Base-by-base conservation (phyloP, 306 rosid species). In the Coriaria nepalensis region DNA sequence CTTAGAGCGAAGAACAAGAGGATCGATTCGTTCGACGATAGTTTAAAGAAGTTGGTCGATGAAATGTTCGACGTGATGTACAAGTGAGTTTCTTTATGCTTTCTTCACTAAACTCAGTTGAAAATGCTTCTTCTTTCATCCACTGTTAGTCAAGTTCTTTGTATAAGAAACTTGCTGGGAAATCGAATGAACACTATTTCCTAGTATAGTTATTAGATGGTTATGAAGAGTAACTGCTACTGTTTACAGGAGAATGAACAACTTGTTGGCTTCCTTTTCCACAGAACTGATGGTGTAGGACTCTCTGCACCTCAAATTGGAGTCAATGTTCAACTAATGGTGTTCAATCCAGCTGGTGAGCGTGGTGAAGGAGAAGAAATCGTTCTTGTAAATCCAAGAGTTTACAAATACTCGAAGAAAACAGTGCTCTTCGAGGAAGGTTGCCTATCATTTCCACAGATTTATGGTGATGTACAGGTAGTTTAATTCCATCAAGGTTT, bases 241-340 rank as follows among this genome's bases (percentile, higher is more conserved):
- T 37, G 64, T 77, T 59, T 52, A 57, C 70, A 68, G 62, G 75
- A 68, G 47, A 68, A 65, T 68, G 69, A 64, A 75, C 60, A 59
- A 37, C 50, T 60, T 61, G 54, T 71, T 73, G 72, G 62, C 63
- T 75, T 78, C 61, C 67, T 68, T 75, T 61, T 72, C 59, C 47
- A 33, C 86, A 88, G 95, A 70, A 90, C 97, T 40, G 87, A 90
- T 57, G 97, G 97, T 13, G 81, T 90, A 61, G 97, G 97, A 59
- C 95, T 90, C 53, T 77, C 93, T 3, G 94, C 97, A 34, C 97
- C 97, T 41, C 95, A 90, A 78, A 93, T 90, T 7, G 97, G 97
- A 59, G 54, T 90, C 34, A 84, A 81, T 73, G 79, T 81, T 52
- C 92, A 68, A 73, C 94, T 90, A 33, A 84, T 90, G 97, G 97